phyloP scores from a whole-genome alignment of 108 stramenopile species.

The Fistulifera solaris region DNA sequence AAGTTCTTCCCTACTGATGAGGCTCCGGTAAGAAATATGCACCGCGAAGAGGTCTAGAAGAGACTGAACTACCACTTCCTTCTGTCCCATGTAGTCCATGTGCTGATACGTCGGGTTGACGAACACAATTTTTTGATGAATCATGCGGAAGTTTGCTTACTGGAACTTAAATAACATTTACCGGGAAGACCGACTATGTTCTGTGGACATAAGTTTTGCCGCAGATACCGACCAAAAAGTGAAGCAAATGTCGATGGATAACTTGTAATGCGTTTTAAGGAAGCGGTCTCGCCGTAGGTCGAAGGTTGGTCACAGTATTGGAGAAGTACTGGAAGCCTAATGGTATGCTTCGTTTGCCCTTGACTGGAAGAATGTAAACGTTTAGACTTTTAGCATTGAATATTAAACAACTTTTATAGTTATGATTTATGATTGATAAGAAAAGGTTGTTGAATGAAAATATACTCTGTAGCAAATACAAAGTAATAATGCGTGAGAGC shows the following conservation, averaged over 20 bases:
- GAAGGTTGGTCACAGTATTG: conserved; percentile 92
- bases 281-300: conserved; percentile 95
- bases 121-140: conserved; percentile 83
- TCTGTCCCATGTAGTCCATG: conserved; percentile 89
- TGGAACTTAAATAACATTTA: conserved; percentile 84
- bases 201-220: conserved; percentile 91
- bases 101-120: conserved; percentile 56
- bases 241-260: conserved; percentile 29
- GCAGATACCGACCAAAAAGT: conserved; percentile 68
- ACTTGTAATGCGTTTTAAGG: conserved; percentile 96
- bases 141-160: conserved; percentile 80
- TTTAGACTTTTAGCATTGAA: no score
- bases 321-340: conserved; percentile 95
- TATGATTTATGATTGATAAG: no score
- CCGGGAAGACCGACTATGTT: conserved; percentile 85
- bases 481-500: no score
- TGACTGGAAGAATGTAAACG: no score
- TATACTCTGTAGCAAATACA: no score
- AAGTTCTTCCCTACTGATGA: no score
- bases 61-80: conserved; percentile 72
- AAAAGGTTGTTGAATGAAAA: no score
- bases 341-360: conserved; percentile 80
- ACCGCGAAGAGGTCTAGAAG: conserved; percentile 81
- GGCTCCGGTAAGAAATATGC: conserved; percentile 91
- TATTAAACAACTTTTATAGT: no score